phyloP scores from a whole-genome alignment of 2,329 filamentous ascomycete genomes.

The Microdochium paspali region DNA sequence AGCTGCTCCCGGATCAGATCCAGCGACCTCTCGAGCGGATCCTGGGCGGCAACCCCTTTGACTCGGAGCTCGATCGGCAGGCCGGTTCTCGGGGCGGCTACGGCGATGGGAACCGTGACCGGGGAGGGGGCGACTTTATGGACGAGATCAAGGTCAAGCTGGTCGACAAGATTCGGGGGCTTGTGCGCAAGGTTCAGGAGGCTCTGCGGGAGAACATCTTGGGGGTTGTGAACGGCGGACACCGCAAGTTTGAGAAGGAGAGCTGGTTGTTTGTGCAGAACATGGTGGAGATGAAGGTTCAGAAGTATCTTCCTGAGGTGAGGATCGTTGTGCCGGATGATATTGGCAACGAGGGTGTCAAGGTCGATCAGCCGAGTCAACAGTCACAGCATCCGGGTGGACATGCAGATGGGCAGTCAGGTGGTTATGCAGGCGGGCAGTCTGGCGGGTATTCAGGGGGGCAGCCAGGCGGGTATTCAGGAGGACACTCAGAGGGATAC shows the following conservation, averaged over 20 bases:
- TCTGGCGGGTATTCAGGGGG: too few species aligned
- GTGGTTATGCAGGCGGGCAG: too few species aligned
- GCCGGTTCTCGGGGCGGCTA: too few species aligned
- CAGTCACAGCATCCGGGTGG: background rate
- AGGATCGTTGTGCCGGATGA: constrained; percentile 35
- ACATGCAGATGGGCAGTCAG: background rate
- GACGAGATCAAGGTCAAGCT: constrained; percentile 34
- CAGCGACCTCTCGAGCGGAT: constrained; percentile 34
- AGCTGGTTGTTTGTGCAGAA: constrained; percentile 36
- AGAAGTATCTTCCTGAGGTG: constrained; percentile 33
- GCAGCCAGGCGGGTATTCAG: too few species aligned
- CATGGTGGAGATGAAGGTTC: constrained; percentile 34
- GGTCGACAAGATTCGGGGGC: constrained; percentile 30
- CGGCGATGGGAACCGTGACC: constrained; percentile 14
- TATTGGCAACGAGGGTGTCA: constrained; percentile 35
- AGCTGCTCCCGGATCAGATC: constrained; percentile 31
- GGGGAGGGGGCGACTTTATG: constrained; percentile 22
- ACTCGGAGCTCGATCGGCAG: constrained; percentile 26
- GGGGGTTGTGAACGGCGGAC: constrained; percentile 34
- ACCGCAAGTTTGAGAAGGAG: constrained; percentile 34
- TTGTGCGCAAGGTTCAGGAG: constrained; percentile 35
- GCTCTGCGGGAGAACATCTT: constrained; percentile 32
- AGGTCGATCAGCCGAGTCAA: constrained; percentile 24
- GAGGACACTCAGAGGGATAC: too few species aligned
- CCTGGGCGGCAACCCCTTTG: constrained; percentile 35